phyloP scores from a whole-genome alignment of 1,284 basidiomycete genomes.

The Stygiomarasmius scandens region DNA sequence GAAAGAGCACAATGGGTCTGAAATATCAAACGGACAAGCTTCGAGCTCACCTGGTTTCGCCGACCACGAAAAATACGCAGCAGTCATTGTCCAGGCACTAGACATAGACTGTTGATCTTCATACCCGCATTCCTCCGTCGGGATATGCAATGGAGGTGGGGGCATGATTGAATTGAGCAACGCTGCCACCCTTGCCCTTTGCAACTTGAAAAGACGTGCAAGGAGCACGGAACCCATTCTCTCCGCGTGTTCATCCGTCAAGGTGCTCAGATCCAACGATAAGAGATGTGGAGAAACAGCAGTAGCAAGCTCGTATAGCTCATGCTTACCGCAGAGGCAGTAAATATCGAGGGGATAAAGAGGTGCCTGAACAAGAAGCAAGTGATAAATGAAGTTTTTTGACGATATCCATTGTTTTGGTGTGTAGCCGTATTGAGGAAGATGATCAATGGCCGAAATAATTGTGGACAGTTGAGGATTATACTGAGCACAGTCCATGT shows the following conservation, averaged over 20 bases:
- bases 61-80: conserved; percentile 8
- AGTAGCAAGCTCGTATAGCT: conserved; percentile 11
- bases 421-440: background rate
- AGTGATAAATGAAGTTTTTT: background rate
- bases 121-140: background rate
- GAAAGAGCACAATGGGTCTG: background rate
- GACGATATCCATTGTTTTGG: background rate
- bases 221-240: conserved; percentile 14
- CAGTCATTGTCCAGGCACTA: conserved; percentile 4
- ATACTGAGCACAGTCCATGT: background rate
- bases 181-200: background rate
- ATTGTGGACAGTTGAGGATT: background rate
- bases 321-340: conserved; percentile 8
- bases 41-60: background rate
- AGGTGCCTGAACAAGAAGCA: conserved; percentile 3
- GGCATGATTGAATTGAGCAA: background rate
- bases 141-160: conserved; percentile 4
- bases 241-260: conserved; percentile 11
- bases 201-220: conserved; percentile 4
- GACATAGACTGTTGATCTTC: background rate
- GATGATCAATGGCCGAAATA: background rate
- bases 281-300: conserved; percentile 14
- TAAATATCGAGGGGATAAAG: conserved; percentile 12
- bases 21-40: background rate
- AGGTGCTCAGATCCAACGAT: background rate